Evolutionary conservation across 345 rosid genomes (phyloP), one percentile per base, ranked within the genome.

Genomic region (Corchorus olitorius): DNA sequence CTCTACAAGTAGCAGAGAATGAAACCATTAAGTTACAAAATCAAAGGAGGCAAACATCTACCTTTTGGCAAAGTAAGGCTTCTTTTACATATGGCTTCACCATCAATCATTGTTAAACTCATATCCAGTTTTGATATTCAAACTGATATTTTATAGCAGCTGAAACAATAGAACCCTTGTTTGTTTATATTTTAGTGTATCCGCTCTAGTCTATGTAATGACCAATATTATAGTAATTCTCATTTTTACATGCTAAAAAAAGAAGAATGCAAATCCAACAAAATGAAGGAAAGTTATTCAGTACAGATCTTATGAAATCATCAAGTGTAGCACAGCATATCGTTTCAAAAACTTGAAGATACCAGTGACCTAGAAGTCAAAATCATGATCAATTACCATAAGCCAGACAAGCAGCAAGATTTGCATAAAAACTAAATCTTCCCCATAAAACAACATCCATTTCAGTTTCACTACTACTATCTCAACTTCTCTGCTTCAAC

Each of bases 1-100:
- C 96, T 94, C 98, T 92, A 58, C 49, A 43, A 2, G 53, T 20
- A 41, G 39, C 22, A 64, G n/a, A 54, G 63, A 68, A 50, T 12
- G 34, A 27, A 5, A 20, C 37, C 19, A 33, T 35, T 48, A 12
- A 27, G 27, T 27, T 27, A 27, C 27, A 27, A 27, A 27, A 4
- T 67, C 16, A 74, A 48, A 33, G 9, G 13, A 54, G n/a, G 20
- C 15, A 60, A 34, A 50, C 19, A 45, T 45, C 54, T 14, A 14
- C 1, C 34, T 5, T 61, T 33, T 33, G 60, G 60, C 20, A 15
- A 70, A 50, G 15, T 16, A 27, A 50, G 45, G 34, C 60, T 33
- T 33, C 34, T 43, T 70, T 16, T 33, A 70, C 22, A 33, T 33
- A 16, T 0, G 10, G 45, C 27, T 49, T 65, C 11, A 49, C 3